A percentile compares a stretch with the other conserved stretches of the same genome.
Conservation (phyloP, 352 stramenopile species). For the Phytophthora hibernalis region DNA sequence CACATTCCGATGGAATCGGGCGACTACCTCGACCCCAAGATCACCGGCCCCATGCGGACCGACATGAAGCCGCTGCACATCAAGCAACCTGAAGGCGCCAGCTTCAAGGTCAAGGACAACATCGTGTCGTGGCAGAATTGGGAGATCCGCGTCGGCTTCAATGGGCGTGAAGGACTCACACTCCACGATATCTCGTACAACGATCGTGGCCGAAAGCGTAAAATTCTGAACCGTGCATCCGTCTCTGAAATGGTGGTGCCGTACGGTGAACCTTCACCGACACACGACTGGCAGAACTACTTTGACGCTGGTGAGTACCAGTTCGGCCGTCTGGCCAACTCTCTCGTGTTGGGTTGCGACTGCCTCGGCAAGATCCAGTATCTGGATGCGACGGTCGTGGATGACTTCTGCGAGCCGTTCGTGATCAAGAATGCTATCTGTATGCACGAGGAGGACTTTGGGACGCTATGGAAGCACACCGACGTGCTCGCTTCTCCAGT, state of each 20-base stretch:
- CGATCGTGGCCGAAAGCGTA: slow-evolving; percentile 48
- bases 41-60: slow-evolving; percentile 50
- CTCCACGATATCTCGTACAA: slow-evolving; percentile 56
- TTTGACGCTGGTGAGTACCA: slow-evolving; percentile 89
- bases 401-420: slow-evolving; percentile 41
- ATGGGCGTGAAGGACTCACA: slow-evolving; percentile 79
- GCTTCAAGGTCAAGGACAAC: slow-evolving; percentile 75
- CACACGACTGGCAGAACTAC: slow-evolving; percentile 84
- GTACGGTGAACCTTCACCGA: slow-evolving; percentile 76
- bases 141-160: slow-evolving; percentile 84
- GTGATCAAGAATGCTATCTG: slow-evolving; percentile 44
- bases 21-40: slow-evolving; percentile 50
- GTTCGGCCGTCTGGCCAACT: slow-evolving; percentile 80
- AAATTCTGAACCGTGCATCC: slow-evolving; percentile 70
- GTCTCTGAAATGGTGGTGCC: slow-evolving; percentile 91
- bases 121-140: slow-evolving; percentile 85
- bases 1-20: slow-evolving; percentile 53
- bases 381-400: slow-evolving; percentile 35
- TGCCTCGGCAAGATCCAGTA: slow-evolving; percentile 43
- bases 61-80: slow-evolving; percentile 74
- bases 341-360: slow-evolving; percentile 83
- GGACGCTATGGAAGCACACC: slow-evolving; percentile 77
- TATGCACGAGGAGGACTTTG: slow-evolving; percentile 43
- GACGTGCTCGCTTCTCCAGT: slow-evolving; percentile 38
- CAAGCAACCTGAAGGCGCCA: slow-evolving; percentile 75